A percentile compares a stretch with the other conserved stretches of the same genome.
These are phyloP conservation scores for Pseudocercospora pini-densiflorae DNA, from an alignment of 2,329 filamentous ascomycete species.

Conservation along the genomic window DNA sequence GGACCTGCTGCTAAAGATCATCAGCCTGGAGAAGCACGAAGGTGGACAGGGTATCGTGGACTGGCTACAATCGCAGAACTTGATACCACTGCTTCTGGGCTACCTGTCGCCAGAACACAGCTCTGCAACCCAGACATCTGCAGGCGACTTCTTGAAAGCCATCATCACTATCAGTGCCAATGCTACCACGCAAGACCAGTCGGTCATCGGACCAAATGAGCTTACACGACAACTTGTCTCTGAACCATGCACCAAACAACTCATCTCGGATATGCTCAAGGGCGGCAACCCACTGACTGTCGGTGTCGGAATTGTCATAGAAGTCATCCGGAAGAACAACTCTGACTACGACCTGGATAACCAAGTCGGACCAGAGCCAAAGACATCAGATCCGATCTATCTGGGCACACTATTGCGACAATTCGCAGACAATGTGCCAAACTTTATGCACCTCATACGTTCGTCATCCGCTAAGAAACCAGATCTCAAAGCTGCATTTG, in stretches of 20 bases:
- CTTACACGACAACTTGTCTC: slow-evolving; percentile 94
- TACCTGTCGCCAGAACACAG: slow-evolving; percentile 85
- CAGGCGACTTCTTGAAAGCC: slow-evolving; percentile 96
- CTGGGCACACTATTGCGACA: slow-evolving; percentile 85
- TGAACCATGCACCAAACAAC: slow-evolving; percentile 75
- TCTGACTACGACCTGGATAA: slow-evolving; percentile 97
- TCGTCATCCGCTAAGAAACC: slow-evolving; percentile 75
- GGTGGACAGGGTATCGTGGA: slow-evolving; percentile 92
- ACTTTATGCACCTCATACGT: slow-evolving; percentile 90
- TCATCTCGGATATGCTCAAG: slow-evolving; percentile 90
- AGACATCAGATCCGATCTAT: slow-evolving; percentile 94
- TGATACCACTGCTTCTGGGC: slow-evolving; percentile 84
- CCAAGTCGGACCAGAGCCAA: slow-evolving; percentile 75
- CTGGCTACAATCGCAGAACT: slow-evolving; percentile 88
- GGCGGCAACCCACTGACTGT: slow-evolving; percentile 95
- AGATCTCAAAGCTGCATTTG: slow-evolving; percentile 84
- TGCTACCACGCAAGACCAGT: slow-evolving; percentile 95
- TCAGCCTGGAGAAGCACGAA: slow-evolving; percentile 91
- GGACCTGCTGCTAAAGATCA: slow-evolving; percentile 95
- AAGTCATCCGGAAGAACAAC: slow-evolving; percentile 99
- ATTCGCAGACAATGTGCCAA: slow-evolving; percentile 88
- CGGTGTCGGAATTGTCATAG: slow-evolving; percentile 95
- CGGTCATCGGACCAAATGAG: slow-evolving; percentile 98
- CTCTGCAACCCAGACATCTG: slow-evolving; percentile 91
- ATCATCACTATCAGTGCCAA: slow-evolving; percentile 99